Conservation (phyloP, 371 early-diverging fungal species). For the Mucor velutinosus region DNA sequence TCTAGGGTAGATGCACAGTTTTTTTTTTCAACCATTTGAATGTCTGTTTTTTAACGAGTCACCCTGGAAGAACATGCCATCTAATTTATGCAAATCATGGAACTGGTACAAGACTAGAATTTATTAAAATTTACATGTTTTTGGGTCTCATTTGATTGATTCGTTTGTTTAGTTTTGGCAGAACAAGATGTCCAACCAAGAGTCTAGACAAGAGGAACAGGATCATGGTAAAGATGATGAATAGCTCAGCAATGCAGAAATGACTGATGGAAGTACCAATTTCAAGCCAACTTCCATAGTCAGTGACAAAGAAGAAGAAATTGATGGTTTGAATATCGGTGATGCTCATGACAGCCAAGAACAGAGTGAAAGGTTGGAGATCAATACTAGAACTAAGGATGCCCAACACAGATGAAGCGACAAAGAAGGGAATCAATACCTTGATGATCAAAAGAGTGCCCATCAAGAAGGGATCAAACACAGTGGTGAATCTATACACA, state of each 20-base stretch:
- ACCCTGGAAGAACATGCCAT: not conserved
- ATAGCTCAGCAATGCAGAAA: conserved; percentile 83
- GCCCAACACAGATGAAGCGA: conserved; percentile 80
- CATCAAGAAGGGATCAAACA: conserved; percentile 93
- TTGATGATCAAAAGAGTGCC: conserved; percentile 82
- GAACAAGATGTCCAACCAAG: conserved; percentile 58
- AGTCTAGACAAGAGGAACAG: conserved; percentile 65
- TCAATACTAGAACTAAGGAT: conserved; percentile 73
- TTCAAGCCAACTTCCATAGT: conserved; percentile 94
- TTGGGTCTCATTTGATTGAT: conserved; percentile 22
- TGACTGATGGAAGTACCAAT: conserved; percentile 96
- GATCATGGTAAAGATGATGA: conserved; percentile 79
- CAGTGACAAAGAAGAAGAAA: conserved; percentile 93
- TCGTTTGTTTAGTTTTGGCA: conserved; percentile 19
- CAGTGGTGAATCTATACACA: conserved; percentile 91
- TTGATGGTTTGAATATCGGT: conserved; percentile 94
- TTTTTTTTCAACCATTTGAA: not conserved
- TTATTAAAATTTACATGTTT: not conserved
- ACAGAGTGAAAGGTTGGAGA: conserved; percentile 83
- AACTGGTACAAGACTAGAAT: too few relatives aligned
- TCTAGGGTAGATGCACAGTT: not conserved
- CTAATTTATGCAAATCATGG: too few relatives aligned
- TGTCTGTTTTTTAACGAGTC: not conserved
- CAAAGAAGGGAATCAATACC: conserved; percentile 90
- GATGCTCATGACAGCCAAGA: conserved; percentile 80